Evolutionary conservation across 345 rosid species (phyloP), one percentile per base, ranked within the genome.

Genomic region (Moringa oleifera): DNA sequence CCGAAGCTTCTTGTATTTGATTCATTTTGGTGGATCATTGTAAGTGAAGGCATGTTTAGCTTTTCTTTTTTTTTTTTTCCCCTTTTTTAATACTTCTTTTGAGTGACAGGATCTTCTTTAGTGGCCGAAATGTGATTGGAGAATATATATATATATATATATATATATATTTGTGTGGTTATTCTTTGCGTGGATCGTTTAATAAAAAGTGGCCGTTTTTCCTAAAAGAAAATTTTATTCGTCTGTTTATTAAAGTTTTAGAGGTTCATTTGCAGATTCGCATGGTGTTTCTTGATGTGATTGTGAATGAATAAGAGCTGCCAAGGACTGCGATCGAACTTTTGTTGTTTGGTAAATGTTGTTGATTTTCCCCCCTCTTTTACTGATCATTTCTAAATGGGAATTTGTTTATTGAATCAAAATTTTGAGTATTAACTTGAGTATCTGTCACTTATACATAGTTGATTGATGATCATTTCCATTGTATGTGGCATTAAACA

Each of bases 111-210:
- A 47, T 55, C 33, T 55, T 68, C 55, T 61, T 28, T 61, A 53
- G 19, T 68, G 23, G 54, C 51, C 24, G 56, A 49, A 69, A 68
- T 68, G 66, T 55, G 65, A 68, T 33, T 33, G 56, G 28, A 53
- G 53, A 54, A 36, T 31, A 17, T 20, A 12, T 19, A 4, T 19
- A 3, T 21, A n/a, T 62, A 36, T 58, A 58, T 31, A 33, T 4
- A 4, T 33, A 4, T 33, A 33, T 33, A 4, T 33, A 4, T 33
- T 33, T 33, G 37, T 11, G 15, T 60, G 18, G 47, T 68, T 71
- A 76, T 79, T 79, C 86, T 55, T 81, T 81, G 69, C 81, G 79
- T 79, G 67, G 51, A 46, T 45, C 58, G 62, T 58, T 58, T 22
- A 33, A 33, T 5, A n/a, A 53, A 73, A 75, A 75, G 73, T 45